Base-by-base conservation (phyloP, 2,329 filamentous ascomycete genomes). In the Macroventuria anomochaeta region DNA sequence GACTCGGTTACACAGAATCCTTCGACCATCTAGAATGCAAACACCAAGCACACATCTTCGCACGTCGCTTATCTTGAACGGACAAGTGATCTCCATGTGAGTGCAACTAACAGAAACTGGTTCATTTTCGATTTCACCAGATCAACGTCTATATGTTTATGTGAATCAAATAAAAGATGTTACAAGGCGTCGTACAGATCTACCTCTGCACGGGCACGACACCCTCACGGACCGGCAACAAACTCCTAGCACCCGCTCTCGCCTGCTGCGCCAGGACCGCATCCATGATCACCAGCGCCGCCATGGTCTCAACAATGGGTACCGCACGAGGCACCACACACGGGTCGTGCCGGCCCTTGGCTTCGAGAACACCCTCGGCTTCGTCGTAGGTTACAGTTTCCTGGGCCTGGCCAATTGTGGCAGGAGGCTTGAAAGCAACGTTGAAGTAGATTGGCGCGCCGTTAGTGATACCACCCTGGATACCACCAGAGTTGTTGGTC, bases 401-500 rank as follows among this genome's bases (percentile, higher is more conserved):
- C 79, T 97, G 93, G 36, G 90, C 89, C 77, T 93, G 89, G 38
- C 90, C 88, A 71, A 97, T 97, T 3, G 95, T 97, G 25, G 93
- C 93, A 2, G 93, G 87, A 8, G 93, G 90, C 83, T 97, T 97
- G 85, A 97, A 97, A 13, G 86, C 93, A 5, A 96, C 88, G 43
- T 89, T 87, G 85, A 97, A 97, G 83, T 95, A 97, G 78, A 97
- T 91, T 54, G 88, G 88, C 31, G 91, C 90, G 53, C 93, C 95
- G 76, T 97, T 97, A 43, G 89, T 88, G 76, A 97, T 97, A 46
- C 93, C 93, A 36, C 93, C 95, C 79, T 97, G 93, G 64, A 97
- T 91, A 60, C 93, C 95, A 11, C 93, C 93, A 2, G 89, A 93
- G 81, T 96, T 92, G 81, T 97, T 97, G 21, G 93, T 97, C 80